Percentiles rank a stretch among this genome's conserved stretches.
Evolutionary conservation across 306 rosid genomes (phyloP).

Genomic region (Begonia fuchsioides): DNA sequence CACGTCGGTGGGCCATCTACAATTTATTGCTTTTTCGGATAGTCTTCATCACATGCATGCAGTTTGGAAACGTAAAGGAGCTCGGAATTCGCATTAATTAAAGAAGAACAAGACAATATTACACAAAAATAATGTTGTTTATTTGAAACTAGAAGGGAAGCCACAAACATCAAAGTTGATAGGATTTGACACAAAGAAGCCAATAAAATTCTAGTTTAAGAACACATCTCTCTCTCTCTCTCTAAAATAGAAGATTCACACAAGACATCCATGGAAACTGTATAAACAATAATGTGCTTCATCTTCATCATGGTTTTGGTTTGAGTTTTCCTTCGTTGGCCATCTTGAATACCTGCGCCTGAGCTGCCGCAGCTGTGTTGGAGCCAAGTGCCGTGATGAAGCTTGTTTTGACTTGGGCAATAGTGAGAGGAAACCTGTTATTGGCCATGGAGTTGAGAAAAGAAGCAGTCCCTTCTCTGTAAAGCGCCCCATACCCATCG

Average conservation of each 20-base stretch:
- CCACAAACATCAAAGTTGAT: neutral
- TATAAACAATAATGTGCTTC: neutral
- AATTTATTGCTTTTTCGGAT: neutral
- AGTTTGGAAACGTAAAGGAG: too few relatives aligned
- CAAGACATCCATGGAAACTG: neutral
- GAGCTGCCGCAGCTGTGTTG: constrained; percentile 12
- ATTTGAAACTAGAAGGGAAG: neutral
- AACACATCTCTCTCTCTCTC: neutral
- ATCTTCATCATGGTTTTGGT: constrained; percentile 8
- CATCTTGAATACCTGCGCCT: constrained; percentile 11
- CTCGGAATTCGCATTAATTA: too few relatives aligned
- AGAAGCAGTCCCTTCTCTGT: constrained; percentile 13
- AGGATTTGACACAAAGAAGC: too few relatives aligned
- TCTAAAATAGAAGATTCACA: neutral
- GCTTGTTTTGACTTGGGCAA: constrained; percentile 7
- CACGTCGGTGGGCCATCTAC: too few relatives aligned
- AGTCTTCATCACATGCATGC: too few relatives aligned
- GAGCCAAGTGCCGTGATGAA: constrained; percentile 11
- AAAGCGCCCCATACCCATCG: constrained; percentile 12
- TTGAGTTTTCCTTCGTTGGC: constrained; percentile 13
- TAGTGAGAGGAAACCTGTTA: constrained; percentile 9
- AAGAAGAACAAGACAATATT: too few relatives aligned
- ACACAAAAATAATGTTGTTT: neutral
- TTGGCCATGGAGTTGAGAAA: constrained; percentile 13
- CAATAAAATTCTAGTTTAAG: too few relatives aligned